phyloP scores from a whole-genome alignment of 2,329 filamentous ascomycete genomes.

The Colletotrichum kahawae region DNA sequence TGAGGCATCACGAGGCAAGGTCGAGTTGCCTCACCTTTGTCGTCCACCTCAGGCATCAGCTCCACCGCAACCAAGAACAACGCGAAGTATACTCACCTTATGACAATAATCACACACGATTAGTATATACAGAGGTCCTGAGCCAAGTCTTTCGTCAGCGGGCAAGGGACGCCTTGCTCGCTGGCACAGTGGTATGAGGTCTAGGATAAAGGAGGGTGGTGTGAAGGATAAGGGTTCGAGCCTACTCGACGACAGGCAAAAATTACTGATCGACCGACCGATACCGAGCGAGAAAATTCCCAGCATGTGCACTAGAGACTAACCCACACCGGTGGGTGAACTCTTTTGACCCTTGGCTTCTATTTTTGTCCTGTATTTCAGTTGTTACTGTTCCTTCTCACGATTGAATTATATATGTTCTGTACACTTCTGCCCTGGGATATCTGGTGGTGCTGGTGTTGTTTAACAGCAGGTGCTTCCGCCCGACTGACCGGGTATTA shows the following conservation, averaged over 20 bases:
- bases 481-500: neutral
- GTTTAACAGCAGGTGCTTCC: neutral
- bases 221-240: neutral
- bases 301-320: neutral
- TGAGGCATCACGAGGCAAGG: neutral
- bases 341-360: neutral
- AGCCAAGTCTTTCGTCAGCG: neutral
- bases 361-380: neutral
- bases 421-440: neutral
- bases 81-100: neutral
- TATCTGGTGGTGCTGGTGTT: fast-evolving
- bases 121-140: neutral
- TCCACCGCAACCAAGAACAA: neutral
- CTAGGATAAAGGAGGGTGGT: neutral
- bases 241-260: neutral
- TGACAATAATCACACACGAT: neutral
- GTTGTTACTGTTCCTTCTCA: neutral
- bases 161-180: neutral
- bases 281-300: neutral
- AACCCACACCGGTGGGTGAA: neutral
- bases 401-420: neutral
- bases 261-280: neutral
- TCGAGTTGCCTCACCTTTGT: neutral
- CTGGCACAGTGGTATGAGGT: neutral
- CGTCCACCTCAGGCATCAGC: neutral